These are phyloP conservation scores for Dicorynia guianensis DNA, from an alignment of 306 rosid species.

Conservation along the genomic window DNA sequence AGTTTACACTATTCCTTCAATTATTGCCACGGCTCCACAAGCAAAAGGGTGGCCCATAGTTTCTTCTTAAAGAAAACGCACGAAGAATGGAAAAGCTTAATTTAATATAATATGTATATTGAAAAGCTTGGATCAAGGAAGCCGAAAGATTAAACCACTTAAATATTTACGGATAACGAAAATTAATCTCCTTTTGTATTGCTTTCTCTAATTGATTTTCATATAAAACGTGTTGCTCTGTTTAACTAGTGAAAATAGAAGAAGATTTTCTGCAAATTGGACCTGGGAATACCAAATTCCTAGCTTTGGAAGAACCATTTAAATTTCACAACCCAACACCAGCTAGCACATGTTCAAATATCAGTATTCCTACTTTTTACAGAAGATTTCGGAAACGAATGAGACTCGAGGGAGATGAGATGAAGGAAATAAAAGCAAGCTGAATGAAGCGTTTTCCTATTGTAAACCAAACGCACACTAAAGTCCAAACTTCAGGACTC, in stretches of 20 bases:
- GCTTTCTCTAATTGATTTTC: conserved; percentile 20
- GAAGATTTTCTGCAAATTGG: background rate
- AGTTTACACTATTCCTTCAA: background rate
- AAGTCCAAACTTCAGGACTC: background rate
- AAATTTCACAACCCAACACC: conserved; percentile 11
- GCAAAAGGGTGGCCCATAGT: conserved; percentile 34
- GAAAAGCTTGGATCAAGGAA: conserved; percentile 18
- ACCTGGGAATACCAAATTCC: conserved; percentile 11
- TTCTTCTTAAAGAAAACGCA: conserved; percentile 38
- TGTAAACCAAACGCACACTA: background rate
- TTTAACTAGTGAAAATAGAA: conserved; percentile 2
- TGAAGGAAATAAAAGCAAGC: background rate
- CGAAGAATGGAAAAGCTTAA: background rate
- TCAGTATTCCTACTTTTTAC: background rate
- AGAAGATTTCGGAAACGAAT: conserved; percentile 7
- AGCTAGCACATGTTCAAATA: conserved; percentile 11
- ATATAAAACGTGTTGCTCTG: conserved; percentile 17
- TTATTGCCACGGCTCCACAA: conserved; percentile 4
- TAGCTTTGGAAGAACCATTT: background rate
- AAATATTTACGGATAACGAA: conserved; percentile 10
- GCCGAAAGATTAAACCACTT: background rate
- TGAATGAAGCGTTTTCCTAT: background rate
- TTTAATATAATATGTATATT: background rate
- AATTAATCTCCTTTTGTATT: background rate
- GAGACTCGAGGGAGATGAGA: background rate